A percentile compares a stretch with the other conserved stretches of the same genome.
phyloP scores from a whole-genome alignment of 148 eudicot genomes.

The Spergularia marina region DNA sequence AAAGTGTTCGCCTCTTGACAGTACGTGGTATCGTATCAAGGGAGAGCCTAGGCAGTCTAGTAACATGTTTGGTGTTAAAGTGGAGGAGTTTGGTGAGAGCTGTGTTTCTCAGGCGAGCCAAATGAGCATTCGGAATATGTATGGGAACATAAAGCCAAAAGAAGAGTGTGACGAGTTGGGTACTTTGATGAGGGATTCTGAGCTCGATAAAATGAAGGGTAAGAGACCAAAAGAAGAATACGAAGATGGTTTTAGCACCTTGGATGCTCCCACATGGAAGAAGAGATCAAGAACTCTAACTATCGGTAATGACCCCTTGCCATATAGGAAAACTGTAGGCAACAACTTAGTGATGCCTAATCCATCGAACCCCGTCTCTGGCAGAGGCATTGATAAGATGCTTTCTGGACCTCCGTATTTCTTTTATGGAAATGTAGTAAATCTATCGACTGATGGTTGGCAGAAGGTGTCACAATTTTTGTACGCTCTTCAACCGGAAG shows the following conservation, averaged over 20 bases:
- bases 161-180: slow-evolving; percentile 51
- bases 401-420: slow-evolving; percentile 72
- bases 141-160: slow-evolving; percentile 53
- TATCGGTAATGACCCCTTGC: slow-evolving; percentile 13
- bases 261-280: slow-evolving; percentile 32
- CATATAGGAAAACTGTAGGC: slow-evolving; percentile 23
- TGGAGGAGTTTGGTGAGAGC: slow-evolving; percentile 45
- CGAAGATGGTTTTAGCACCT: slow-evolving; percentile 36
- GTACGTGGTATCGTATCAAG: slow-evolving; percentile 33
- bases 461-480: slow-evolving; percentile 69
- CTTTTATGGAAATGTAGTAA: slow-evolving; percentile 72
- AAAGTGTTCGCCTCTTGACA: slow-evolving; percentile 17
- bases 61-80: slow-evolving; percentile 43
- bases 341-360: slow-evolving; percentile 29
- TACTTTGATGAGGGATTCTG: slow-evolving; percentile 28
- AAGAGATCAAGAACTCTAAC: slow-evolving; percentile 24
- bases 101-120: slow-evolving; percentile 23
- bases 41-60: slow-evolving; percentile 32
- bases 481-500: slow-evolving; percentile 70
- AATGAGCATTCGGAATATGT: slow-evolving; percentile 20
- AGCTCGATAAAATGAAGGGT: slow-evolving; percentile 35
- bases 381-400: slow-evolving; percentile 46
- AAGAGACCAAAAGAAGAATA: slow-evolving; percentile 75
- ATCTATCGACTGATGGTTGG: slow-evolving; percentile 62
- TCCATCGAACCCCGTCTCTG: slow-evolving; percentile 33